Evolutionary conservation across 805 yeast genomes (phyloP).

Genomic region (Teunomyces tritomae): DNA sequence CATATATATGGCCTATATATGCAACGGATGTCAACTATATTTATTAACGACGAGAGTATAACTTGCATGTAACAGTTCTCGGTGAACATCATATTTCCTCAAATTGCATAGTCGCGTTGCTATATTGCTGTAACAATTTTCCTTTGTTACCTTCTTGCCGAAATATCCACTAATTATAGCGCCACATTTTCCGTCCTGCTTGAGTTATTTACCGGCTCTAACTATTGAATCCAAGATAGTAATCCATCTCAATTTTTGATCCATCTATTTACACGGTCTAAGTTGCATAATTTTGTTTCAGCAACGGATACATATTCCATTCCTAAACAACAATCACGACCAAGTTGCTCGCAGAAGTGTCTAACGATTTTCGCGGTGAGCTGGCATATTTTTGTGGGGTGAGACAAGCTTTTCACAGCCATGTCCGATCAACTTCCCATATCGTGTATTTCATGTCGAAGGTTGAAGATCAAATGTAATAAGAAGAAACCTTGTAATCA

Average conservation of each 20-base stretch:
- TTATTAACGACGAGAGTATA: background rate
- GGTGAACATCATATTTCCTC: background rate
- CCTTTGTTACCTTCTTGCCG: background rate
- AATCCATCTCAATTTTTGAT: background rate
- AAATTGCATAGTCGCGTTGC: background rate
- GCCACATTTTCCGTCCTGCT: background rate
- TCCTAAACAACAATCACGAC: background rate
- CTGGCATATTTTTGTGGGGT: conserved; percentile 2
- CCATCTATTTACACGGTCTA: background rate
- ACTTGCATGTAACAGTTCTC: background rate
- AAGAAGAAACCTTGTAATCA: conserved; percentile 40
- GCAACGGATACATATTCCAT: background rate
- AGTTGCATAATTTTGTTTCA: background rate
- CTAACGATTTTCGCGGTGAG: background rate
- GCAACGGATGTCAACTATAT: background rate
- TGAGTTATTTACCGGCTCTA: background rate
- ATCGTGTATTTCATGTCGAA: conserved; percentile 35
- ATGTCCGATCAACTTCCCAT: conserved; percentile 30
- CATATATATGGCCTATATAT: background rate
- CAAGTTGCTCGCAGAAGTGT: background rate
- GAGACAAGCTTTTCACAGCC: conserved; percentile 1
- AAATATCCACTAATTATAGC: background rate
- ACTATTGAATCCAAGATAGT: background rate
- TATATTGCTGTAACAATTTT: background rate
- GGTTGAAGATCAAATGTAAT: conserved; percentile 36